Evolutionary conservation across 2,329 filamentous ascomycete genomes (phyloP), one percentile per base, ranked within the genome.

Genomic region (Pseudocercospora macadamiae): DNA sequence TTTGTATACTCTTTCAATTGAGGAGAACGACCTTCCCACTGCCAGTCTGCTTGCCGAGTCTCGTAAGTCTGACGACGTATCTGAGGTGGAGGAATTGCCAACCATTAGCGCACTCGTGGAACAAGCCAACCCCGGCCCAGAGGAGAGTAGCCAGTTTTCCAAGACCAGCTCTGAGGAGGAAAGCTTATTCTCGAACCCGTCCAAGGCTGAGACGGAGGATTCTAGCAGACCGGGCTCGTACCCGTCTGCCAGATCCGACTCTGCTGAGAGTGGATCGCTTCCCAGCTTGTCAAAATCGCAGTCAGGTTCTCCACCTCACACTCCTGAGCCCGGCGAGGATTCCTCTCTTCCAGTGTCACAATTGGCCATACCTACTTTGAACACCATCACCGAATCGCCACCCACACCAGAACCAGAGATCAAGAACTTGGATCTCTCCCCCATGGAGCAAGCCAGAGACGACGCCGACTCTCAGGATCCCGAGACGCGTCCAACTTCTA

Each of bases 91-190:
- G 4, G 42, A 47, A 21, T 6, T 47, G 42, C 42, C 42, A 4
- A 47, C 42, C 9, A 21, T 12, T 26, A 47, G 42, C 12, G 42
- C 42, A 6, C 42, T 47, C 23, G 23, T 9, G 10, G 23, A 47
- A 7, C 3, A 19, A 6, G 26, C 23, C 4, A 21, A 23, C 10
- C 7, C 23, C 12, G 42, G 42, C 23, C 42, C 42, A 28, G 42
- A 47, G 23, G 42, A 47, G 23, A 47, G 12, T 18, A 47, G 42
- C 23, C 42, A 47, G 23, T 47, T 47, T 21, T 47, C 42, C 19
- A 47, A 47, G 42, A 47, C 42, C 1, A 47, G 42, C 3, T 47
- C 42, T 23, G 42, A 47, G 42, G 42, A 47, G 26, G 42, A 47
- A 4, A 47, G 42, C 21, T 23, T 47, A 7, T 47, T 47, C 42